Evolutionary conservation across 2,329 filamentous ascomycete species (phyloP), one percentile per base, ranked within the genome.

Genomic region (Colletotrichum phormii): DNA sequence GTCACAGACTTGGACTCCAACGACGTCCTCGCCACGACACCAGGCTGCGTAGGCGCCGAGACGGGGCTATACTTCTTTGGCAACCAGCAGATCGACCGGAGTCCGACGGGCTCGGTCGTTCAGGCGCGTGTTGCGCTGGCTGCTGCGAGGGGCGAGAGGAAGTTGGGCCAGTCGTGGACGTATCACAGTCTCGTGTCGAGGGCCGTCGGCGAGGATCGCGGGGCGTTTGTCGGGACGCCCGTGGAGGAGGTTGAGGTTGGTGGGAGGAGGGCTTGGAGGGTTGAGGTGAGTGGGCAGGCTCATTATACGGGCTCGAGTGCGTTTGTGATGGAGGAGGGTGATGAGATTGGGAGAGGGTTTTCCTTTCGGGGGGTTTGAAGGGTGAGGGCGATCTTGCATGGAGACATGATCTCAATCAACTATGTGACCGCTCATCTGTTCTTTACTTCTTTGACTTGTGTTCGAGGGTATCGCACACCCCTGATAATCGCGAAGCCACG

Each of bases 61-160:
- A 82, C 81, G 0, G 85, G 85, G 0, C 71, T 86, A 0, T 86
- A 84, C 75, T 83, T 83, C 77, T 84, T 86, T 72, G 84, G 84
- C 0, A 82, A 86, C 33, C 81, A 84, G 64, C 83, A 87, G 72
- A 82, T 88, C 54, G 86, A 73, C 7, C 71, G 71, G 5, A 71
- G 66, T 31, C 71, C 71, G 4, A 73, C 66, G 0, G 71, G 71
- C 0, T 73, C 71, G 1, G 54, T 71, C 7, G 71, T 73, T 0
- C 71, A 73, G 6, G 71, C 71, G 1, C 55, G 71, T 7, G 71
- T 71, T 26, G 71, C 61, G 1, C 8, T 73, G 29, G 60, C 66
- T 29, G 55, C 61, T 24, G 71, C 55, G 18, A 61, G 64, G 35
- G 49, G 55, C 4, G 15, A 71, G 18, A 7, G 60, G 7, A 37